These are phyloP conservation scores for Raddia distichophylla DNA, from an alignment of 176 grass and related monocot genomes.

Conservation along the genomic window DNA sequence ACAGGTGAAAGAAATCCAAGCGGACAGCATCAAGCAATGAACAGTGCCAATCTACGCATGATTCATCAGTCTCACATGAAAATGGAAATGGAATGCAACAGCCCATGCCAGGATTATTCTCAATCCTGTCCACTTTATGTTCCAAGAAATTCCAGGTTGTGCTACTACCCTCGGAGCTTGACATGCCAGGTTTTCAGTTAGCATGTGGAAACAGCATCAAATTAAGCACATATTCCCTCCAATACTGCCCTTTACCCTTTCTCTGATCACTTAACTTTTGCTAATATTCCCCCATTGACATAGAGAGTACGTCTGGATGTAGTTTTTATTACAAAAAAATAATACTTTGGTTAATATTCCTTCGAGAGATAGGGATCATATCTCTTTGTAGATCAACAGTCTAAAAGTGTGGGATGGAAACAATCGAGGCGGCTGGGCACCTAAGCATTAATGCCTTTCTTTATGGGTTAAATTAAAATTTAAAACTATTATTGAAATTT, in stretches of 20 bases:
- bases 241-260: background rate
- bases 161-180: background rate
- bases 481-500: no score
- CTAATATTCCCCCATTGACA: background rate
- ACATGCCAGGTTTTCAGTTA: background rate
- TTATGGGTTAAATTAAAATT: no score
- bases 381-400: background rate
- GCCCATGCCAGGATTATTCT: background rate
- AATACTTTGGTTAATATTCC: background rate
- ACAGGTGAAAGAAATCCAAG: background rate
- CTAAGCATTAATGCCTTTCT: background rate
- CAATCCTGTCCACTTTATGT: background rate
- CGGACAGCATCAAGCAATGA: slow-evolving; percentile 17
- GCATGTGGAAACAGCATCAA: slow-evolving; percentile 15
- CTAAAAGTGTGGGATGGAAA: background rate
- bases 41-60: background rate
- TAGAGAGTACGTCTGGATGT: slow-evolving; percentile 1
- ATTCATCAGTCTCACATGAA: background rate
- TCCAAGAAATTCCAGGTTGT: slow-evolving; percentile 1
- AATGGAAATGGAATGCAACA: background rate
- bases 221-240: slow-evolving; percentile 27
- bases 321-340: background rate
- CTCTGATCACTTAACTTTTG: background rate
- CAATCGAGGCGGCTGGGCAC: background rate
- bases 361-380: background rate